These are phyloP conservation scores for Solanum medicagineum DNA, from an alignment of 257 asterid genomes.

Conservation along the genomic window DNA sequence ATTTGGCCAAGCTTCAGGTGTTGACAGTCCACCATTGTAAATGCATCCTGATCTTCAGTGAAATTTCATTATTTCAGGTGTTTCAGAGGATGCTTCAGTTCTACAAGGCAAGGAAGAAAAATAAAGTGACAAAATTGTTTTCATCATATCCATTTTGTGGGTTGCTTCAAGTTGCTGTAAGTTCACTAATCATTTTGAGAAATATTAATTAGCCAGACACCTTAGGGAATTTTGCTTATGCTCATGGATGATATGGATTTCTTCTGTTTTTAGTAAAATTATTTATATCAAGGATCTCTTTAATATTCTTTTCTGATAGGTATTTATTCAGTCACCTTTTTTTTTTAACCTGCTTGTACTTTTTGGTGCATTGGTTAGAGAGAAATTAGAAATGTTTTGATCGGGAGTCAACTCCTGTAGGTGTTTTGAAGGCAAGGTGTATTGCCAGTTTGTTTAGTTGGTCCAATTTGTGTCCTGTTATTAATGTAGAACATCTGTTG, in stretches of 20 bases:
- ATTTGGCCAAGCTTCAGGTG: neutral
- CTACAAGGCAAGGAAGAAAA: conserved; percentile 30
- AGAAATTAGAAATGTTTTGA: neutral
- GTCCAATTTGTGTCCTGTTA: neutral
- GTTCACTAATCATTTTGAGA: conserved; percentile 7
- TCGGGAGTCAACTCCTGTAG: neutral
- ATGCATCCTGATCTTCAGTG: neutral
- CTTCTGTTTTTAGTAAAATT: neutral
- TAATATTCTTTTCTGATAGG: neutral
- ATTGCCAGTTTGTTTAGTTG: neutral
- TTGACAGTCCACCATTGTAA: neutral
- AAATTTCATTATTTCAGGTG: conserved; percentile 35
- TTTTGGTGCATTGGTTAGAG: neutral
- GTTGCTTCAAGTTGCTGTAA: conserved; percentile 81
- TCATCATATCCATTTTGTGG: conserved; percentile 58
- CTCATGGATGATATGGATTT: neutral
- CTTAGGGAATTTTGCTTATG: neutral
- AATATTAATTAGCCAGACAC: neutral
- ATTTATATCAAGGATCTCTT: neutral
- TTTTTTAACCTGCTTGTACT: neutral
- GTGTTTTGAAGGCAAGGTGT: neutral
- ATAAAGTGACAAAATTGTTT: conserved; percentile 37
- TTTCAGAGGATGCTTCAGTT: conserved; percentile 62
- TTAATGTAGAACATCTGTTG: neutral
- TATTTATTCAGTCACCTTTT: neutral